phyloP scores from a whole-genome alignment of 352 stramenopile genomes.

The Pythium vanterpoolii region DNA sequence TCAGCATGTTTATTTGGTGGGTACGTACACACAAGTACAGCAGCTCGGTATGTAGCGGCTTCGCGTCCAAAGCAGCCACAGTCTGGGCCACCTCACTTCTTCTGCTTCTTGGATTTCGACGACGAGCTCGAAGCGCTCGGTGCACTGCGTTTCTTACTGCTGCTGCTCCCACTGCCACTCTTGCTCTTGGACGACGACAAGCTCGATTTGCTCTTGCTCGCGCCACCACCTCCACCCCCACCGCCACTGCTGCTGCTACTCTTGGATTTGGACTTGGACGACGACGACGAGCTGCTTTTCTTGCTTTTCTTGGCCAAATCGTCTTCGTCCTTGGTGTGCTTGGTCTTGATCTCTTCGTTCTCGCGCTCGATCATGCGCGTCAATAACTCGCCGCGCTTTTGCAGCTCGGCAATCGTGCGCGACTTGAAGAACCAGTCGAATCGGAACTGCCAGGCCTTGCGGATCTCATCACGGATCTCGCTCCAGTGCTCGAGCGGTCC shows the following conservation, averaged over 20 bases:
- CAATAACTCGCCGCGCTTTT: constrained; percentile 95
- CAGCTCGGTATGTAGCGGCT: too few relatives aligned
- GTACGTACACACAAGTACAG: too few relatives aligned
- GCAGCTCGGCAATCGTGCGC: constrained; percentile 94
- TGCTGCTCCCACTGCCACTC: constrained; percentile 42
- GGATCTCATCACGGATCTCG: constrained; percentile 97
- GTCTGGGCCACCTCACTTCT: too few relatives aligned
- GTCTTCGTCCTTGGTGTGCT: constrained; percentile 68
- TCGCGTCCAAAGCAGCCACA: too few relatives aligned
- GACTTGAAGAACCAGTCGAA: constrained; percentile 99
- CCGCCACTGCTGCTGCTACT: constrained; percentile 47
- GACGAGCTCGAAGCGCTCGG: constrained; percentile 31
- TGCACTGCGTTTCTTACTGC: constrained; percentile 74
- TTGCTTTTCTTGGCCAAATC: constrained; percentile 79
- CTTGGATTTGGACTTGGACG: constrained; percentile 63
- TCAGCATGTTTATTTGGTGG: too few relatives aligned
- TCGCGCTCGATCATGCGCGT: constrained; percentile 95
- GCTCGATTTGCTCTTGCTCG: constrained; percentile 43
- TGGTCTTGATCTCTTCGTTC: constrained; percentile 86
- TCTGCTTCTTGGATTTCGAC: constrained; percentile 72
- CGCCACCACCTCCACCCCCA: constrained; percentile 42
- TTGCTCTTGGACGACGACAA: constrained; percentile 32
- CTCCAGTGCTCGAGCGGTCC: constrained; percentile 95
- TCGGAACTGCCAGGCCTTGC: constrained; percentile 97
- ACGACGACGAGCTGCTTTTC: constrained; percentile 42